phyloP scores from a whole-genome alignment of 352 stramenopile genomes.

The Pythium monospermum region DNA sequence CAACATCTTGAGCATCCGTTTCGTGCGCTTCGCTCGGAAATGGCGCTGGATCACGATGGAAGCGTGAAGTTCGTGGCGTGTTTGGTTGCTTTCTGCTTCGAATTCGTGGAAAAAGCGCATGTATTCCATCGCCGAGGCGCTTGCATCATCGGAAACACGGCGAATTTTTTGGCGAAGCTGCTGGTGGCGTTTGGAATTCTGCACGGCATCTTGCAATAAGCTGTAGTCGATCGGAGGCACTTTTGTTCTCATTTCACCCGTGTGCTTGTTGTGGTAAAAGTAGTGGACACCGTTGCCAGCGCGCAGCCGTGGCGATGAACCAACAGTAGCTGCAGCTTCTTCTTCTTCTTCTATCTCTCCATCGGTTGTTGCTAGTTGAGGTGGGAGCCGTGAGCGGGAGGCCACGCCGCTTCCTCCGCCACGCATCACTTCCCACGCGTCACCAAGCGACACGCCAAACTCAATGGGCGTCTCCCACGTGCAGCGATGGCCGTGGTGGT shows the following conservation, averaged over 20 bases:
- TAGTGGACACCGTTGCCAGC: slow-evolving; percentile 31
- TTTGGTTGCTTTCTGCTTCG: slow-evolving; percentile 50
- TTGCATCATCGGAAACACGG: slow-evolving; percentile 36
- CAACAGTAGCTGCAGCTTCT: not conserved
- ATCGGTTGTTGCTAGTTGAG: not conserved
- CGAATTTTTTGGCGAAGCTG: slow-evolving; percentile 50
- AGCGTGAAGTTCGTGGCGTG: slow-evolving; percentile 38
- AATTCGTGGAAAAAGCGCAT: slow-evolving; percentile 66
- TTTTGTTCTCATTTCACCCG: slow-evolving; percentile 34
- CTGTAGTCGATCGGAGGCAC: slow-evolving; percentile 53
- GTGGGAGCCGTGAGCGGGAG: slow-evolving; percentile 3
- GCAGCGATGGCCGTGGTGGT: slow-evolving; percentile 18
- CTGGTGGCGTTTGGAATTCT: slow-evolving; percentile 62
- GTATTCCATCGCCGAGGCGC: slow-evolving; percentile 64
- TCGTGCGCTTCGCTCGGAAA: slow-evolving; percentile 44
- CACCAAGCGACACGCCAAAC: slow-evolving; percentile 57
- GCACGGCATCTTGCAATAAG: slow-evolving; percentile 65
- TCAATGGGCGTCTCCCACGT: slow-evolving; percentile 67
- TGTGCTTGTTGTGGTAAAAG: slow-evolving; percentile 61
- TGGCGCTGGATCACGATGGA: slow-evolving; percentile 60
- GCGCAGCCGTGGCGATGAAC: slow-evolving; percentile 1
- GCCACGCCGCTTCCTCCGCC: slow-evolving; percentile 20
- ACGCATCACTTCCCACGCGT: slow-evolving; percentile 55
- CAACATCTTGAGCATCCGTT: slow-evolving; percentile 34
- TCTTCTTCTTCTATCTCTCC: not conserved